These are phyloP conservation scores for Coelastrella sp. DNA, from an alignment of 139 green algal genomes.

Conservation along the genomic window DNA sequence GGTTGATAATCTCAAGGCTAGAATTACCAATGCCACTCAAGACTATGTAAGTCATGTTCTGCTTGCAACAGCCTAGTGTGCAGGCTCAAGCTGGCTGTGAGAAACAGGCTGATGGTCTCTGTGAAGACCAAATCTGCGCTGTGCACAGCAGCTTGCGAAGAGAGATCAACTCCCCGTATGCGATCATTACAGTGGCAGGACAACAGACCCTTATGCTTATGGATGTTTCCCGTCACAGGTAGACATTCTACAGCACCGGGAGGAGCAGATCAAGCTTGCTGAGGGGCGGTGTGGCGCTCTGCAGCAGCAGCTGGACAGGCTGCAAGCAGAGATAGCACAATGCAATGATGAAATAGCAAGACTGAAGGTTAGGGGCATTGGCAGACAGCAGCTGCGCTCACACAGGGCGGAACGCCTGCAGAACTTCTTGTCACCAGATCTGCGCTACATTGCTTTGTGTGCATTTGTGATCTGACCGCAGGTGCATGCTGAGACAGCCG, in stretches of 20 bases:
- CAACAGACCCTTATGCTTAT: not conserved
- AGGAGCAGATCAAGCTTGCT: conserved; percentile 67
- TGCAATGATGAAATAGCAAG: conserved; percentile 51
- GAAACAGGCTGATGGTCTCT: too few relatives aligned
- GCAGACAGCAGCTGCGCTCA: too few relatives aligned
- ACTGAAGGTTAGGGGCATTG: conserved; percentile 53
- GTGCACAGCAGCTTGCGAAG: too few relatives aligned
- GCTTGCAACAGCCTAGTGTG: too few relatives aligned
- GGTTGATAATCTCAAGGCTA: conserved; percentile 54
- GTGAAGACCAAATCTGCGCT: too few relatives aligned
- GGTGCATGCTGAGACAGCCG: not conserved
- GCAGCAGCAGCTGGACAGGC: conserved; percentile 48
- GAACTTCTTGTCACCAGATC: too few relatives aligned
- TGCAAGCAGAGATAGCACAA: conserved; percentile 50
- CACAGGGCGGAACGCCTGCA: too few relatives aligned
- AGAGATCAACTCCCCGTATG: too few relatives aligned
- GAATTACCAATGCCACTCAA: conserved; percentile 65
- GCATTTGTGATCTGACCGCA: not conserved
- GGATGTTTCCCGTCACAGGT: conserved; percentile 51
- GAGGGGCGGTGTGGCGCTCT: conserved; percentile 32
- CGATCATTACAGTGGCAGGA: too few relatives aligned
- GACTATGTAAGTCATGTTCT: conserved; percentile 66
- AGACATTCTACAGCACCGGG: conserved; percentile 76
- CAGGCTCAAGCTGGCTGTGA: too few relatives aligned
- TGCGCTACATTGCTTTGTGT: not conserved